Base-by-base conservation (phyloP, 2,329 filamentous ascomycete species). In the Cercospora zeina region DNA sequence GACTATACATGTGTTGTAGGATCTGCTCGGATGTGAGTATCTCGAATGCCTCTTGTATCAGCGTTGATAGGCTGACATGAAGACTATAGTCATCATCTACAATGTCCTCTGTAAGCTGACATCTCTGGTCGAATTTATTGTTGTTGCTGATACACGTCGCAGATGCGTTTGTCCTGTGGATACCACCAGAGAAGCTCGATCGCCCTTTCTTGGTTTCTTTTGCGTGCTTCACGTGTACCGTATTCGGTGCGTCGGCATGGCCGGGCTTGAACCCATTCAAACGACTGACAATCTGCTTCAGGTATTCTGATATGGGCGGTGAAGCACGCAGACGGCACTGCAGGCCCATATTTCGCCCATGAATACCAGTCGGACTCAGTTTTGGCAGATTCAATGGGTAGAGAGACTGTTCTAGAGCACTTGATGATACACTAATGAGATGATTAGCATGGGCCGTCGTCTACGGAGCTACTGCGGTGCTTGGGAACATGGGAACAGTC, bases 1-100 rank as follows among this genome's bases (percentile, higher is more conserved):
- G 30, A 37, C 37, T 1, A 34, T 10, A n/a, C 6, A 14, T 34
- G 27, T 36, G 19, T 21, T 53, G 7, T 13, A 62, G 53, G 63
- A 65, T 21, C 56, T 65, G 16, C 61, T 65, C n/a, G 63, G 63
- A 19, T 64, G 47, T 58, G 58, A 61, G 58, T 59, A 13, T 4
- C 11, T 10, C 30, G 7, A 6, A 49, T 14, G 2, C 0, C 21
- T 39, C 6, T 36, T 19, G 1, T 36, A 30, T 16, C 4, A 16
- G 16, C 14, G 31, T 24, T 13, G 42, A 13, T 9, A 14, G 16
- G 13, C 37, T 34, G 50, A 54, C 30, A 37, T 55, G n/a, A 39
- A 21, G 10, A 8, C 6, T n/a, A 4, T 30, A 54, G 51, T 58
- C 61, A 59, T 64, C 49, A 61, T 64, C n/a, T 64, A 64, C 39